Percentiles rank a stretch among this genome's conserved stretches.
phyloP scores from a whole-genome alignment of 2,329 filamentous ascomycete species.

The Claviceps sp. region DNA sequence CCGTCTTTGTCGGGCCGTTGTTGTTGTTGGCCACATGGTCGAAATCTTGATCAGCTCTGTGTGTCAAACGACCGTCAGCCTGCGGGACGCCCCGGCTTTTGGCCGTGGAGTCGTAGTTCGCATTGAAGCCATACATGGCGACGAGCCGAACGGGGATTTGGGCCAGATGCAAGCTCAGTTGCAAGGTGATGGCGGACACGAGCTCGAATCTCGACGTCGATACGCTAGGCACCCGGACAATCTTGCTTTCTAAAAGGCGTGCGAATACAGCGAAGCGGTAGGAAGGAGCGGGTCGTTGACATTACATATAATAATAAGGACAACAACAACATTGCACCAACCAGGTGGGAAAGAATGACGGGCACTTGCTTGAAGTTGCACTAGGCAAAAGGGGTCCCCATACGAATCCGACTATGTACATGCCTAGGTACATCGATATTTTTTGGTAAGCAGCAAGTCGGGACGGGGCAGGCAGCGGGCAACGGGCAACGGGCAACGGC shows the following conservation, averaged over 20 bases:
- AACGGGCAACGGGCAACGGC: too few relatives aligned
- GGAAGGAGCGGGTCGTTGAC: too few relatives aligned
- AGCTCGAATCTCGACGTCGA: not conserved
- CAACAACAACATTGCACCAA: too few relatives aligned
- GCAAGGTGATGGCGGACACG: not conserved
- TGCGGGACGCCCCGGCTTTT: slow-evolving; percentile 27
- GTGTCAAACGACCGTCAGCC: slow-evolving; percentile 13
- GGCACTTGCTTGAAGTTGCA: not conserved
- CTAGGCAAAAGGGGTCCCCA: too few relatives aligned
- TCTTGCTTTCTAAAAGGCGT: too few relatives aligned
- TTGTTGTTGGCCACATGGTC: slow-evolving; percentile 13
- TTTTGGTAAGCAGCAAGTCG: too few relatives aligned
- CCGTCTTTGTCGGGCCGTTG: slow-evolving; percentile 19
- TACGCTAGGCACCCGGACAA: not conserved
- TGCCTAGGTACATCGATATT: too few relatives aligned
- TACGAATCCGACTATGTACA: too few relatives aligned
- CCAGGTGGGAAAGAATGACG: not conserved
- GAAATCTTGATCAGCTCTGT: slow-evolving; percentile 10
- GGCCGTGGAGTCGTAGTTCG: slow-evolving; percentile 36
- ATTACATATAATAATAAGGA: too few relatives aligned
- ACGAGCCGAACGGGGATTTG: not conserved
- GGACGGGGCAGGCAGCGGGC: too few relatives aligned
- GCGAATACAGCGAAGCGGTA: too few relatives aligned
- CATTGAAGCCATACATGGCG: slow-evolving; percentile 15
- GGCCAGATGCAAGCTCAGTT: not conserved